Conservation (phyloP, 2,329 filamentous ascomycete genomes). For the Juglanconis sp. region DNA sequence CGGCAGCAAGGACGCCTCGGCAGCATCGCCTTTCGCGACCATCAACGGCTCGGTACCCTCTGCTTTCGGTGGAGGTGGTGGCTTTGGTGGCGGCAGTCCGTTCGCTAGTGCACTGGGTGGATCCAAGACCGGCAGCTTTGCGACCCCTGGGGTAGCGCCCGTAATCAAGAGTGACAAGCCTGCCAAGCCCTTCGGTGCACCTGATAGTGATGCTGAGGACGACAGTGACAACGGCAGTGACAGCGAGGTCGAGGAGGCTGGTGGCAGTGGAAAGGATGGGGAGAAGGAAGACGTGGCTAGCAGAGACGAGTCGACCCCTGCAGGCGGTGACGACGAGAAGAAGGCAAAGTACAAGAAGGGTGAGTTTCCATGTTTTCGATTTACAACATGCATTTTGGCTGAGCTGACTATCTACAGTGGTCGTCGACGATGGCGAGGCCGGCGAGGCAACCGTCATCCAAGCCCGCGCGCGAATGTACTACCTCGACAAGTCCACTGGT, state of each 20-base stretch:
- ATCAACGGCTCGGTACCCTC: constrained; percentile 30
- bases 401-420: constrained; percentile 43
- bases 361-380: constrained; percentile 38
- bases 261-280: constrained; percentile 23
- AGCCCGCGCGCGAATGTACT: constrained; percentile 80
- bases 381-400: not conserved
- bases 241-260: constrained; percentile 47
- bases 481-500: constrained; percentile 55
- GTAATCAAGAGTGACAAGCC: constrained; percentile 57
- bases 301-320: constrained; percentile 46
- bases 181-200: constrained; percentile 73
- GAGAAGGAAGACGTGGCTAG: constrained; percentile 45
- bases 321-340: constrained; percentile 56
- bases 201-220: constrained; percentile 62
- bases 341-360: constrained; percentile 66
- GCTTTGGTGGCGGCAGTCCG: constrained; percentile 41
- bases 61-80: constrained; percentile 29
- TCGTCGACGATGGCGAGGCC: constrained; percentile 82
- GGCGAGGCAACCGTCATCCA: constrained; percentile 73
- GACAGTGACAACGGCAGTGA: constrained; percentile 43
- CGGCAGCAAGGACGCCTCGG: constrained; percentile 30
- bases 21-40: constrained; percentile 46
- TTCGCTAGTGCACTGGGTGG: constrained; percentile 37
- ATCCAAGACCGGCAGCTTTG: constrained; percentile 64
- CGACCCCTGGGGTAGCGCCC: constrained; percentile 49